Evolutionary conservation across 1,284 basidiomycete species (phyloP).

Genomic region (Heterobasidion parviporum): DNA sequence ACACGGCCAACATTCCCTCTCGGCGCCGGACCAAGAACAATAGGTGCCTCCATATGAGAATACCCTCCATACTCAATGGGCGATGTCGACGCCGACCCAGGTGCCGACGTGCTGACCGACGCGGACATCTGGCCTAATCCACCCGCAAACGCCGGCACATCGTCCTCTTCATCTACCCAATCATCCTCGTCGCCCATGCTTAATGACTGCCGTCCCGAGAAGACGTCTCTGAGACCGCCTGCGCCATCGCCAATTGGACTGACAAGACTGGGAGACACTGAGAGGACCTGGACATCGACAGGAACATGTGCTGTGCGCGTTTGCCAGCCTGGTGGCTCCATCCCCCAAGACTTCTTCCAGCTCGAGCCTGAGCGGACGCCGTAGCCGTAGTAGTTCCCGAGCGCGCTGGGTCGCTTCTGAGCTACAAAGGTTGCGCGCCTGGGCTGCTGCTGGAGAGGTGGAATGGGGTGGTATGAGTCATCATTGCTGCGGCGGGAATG

Average conservation of each 20-base stretch:
- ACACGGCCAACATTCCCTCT: slow-evolving; percentile 7
- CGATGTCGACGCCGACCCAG: slow-evolving; percentile 2
- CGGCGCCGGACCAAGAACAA: slow-evolving; percentile 11
- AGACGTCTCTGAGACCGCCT: slow-evolving; percentile 60
- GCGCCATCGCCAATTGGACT: slow-evolving; percentile 40
- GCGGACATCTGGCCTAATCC: slow-evolving; percentile 66
- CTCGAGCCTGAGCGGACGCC: slow-evolving; percentile 50
- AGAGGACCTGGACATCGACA: slow-evolving; percentile 64
- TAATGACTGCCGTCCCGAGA: slow-evolving; percentile 54
- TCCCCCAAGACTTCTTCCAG: slow-evolving; percentile 83
- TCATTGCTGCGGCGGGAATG: slow-evolving; percentile 34
- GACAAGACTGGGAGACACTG: slow-evolving; percentile 8
- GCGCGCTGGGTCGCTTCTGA: slow-evolving; percentile 48
- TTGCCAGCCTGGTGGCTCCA: slow-evolving; percentile 79
- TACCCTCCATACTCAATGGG: slow-evolving; percentile 9
- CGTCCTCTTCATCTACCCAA: slow-evolving; percentile 81
- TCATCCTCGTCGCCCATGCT: slow-evolving; percentile 68
- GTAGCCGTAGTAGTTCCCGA: slow-evolving; percentile 29
- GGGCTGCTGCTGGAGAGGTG: slow-evolving; percentile 10
- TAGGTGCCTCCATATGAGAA: slow-evolving; percentile 5
- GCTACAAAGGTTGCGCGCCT: slow-evolving; percentile 51
- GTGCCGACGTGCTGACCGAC: slow-evolving; percentile 12
- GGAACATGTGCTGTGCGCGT: slow-evolving; percentile 60
- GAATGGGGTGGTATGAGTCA: slow-evolving; percentile 39
- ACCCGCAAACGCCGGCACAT: slow-evolving; percentile 65